phyloP scores from a whole-genome alignment of 345 rosid genomes.

The Psidium guajava region DNA sequence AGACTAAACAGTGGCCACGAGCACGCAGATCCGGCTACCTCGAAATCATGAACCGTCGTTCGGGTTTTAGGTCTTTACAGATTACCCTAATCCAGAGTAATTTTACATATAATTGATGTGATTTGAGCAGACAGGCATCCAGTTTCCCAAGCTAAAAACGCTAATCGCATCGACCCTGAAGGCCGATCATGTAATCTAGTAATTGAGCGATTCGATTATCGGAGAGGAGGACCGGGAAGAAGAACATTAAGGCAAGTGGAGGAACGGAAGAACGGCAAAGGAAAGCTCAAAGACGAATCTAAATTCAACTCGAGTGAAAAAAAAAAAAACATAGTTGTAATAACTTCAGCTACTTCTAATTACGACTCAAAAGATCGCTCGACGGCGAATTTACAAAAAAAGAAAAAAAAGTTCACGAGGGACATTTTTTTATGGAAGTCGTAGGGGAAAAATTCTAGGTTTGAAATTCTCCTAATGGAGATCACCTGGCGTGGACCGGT shows the following conservation, averaged over 20 bases:
- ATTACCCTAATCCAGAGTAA: neutral
- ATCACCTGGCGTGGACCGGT: neutral
- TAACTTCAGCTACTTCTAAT: neutral
- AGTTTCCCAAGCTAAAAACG: neutral
- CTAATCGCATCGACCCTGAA: neutral
- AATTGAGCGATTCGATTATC: neutral
- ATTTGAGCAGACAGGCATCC: neutral
- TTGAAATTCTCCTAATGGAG: neutral
- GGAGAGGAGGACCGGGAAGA: neutral
- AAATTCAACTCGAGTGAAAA: neutral
- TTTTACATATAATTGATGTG: neutral
- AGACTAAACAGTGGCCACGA: neutral
- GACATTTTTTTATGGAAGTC: neutral
- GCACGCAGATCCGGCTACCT: neutral
- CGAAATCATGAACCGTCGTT: neutral
- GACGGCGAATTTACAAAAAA: neutral
- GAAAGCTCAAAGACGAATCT: neutral
- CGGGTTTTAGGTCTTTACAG: neutral
- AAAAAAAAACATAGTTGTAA: accelerated
- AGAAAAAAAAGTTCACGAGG: neutral
- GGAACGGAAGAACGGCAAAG: neutral
- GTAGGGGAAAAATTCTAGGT: neutral
- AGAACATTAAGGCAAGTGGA: neutral
- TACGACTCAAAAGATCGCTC: neutral
- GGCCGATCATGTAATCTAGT: neutral